Evolutionary conservation across 768 basidiomycete species (phyloP).

Genomic region (Crucibulum laeve): DNA sequence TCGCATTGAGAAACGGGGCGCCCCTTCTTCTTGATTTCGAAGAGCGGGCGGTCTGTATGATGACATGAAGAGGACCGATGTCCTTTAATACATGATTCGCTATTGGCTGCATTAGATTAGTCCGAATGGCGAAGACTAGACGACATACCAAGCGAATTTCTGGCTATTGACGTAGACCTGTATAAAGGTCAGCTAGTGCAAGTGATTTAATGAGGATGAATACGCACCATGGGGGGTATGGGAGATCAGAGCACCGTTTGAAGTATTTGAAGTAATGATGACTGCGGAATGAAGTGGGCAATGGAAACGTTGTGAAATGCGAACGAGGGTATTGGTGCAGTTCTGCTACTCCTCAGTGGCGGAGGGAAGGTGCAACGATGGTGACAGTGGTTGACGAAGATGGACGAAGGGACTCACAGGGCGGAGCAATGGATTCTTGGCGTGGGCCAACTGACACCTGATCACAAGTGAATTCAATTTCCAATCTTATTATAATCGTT

Average conservation of each 20-base stretch:
- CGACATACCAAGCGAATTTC: constrained; percentile 68
- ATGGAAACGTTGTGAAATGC: too few species aligned
- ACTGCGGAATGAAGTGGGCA: too few species aligned
- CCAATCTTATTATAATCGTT: too few species aligned
- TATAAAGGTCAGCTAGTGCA: constrained; percentile 1
- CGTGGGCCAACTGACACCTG: too few species aligned
- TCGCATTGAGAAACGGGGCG: constrained; percentile 88
- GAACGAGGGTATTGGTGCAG: too few species aligned
- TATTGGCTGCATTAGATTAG: constrained; percentile 21
- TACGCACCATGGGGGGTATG: background rate
- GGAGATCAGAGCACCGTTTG: background rate
- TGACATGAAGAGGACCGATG: constrained; percentile 87
- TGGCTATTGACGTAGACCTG: constrained; percentile 75
- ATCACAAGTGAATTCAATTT: too few species aligned
- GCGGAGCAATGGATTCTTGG: too few species aligned
- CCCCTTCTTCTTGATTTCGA: constrained; percentile 92
- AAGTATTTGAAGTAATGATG: too few species aligned
- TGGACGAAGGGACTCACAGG: too few species aligned
- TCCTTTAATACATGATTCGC: constrained; percentile 92
- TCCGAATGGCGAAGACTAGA: background rate
- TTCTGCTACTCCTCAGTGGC: too few species aligned
- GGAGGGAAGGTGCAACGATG: too few species aligned
- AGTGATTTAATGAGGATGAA: constrained; percentile 1
- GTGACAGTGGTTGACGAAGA: too few species aligned
- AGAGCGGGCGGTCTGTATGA: constrained; percentile 85